Evolutionary conservation across 805 yeast genomes (phyloP), one percentile per base, ranked within the genome.

Genomic region (Huiozyma sinensis): DNA sequence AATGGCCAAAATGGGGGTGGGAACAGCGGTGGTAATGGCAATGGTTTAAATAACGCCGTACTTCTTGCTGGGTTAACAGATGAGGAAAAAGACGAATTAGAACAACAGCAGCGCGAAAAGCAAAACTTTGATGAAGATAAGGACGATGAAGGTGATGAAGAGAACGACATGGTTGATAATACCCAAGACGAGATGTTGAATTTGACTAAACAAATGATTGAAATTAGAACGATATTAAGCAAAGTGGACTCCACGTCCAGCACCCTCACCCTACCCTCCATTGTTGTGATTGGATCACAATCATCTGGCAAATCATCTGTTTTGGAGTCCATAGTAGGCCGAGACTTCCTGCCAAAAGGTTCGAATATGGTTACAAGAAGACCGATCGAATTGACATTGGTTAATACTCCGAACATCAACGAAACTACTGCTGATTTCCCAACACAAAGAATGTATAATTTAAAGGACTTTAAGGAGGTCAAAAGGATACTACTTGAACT

Each of bases 251-350:
- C 81, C 45, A 69, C 76, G 0, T 68, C 82, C 6, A 87, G 86
- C 33, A 76, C 86, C 9, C 69, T 92, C 40, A 85, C 81, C 52
- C 69, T 92, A 36, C 98, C 98, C 1, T 83, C 97, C 0, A 92
- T 92, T 54, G 97, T 92, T 30, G 98, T 92, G 2, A 77, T 92
- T 49, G 99, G 99, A 0, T 90, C 97, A 1, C 99, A 92, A 67
- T 84, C 95, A 6, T 85, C 95, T 37, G 99, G 99, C 38, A 92
- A 92, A 63, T 87, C 97, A 0, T 90, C 97, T 1, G 98, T 92
- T 1, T 71, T 92, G 40, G 98, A 92, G 62, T 77, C 96, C 6
- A 84, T 92, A 46, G 99, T 92, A 5, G 99, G 99, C n/a, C 95
- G 85, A 54, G 97, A 92, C 60, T 92, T 92, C 53, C 68, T 92